Conservation (phyloP, 2,329 filamentous ascomycete species). For the Xylaria arbuscula region DNA sequence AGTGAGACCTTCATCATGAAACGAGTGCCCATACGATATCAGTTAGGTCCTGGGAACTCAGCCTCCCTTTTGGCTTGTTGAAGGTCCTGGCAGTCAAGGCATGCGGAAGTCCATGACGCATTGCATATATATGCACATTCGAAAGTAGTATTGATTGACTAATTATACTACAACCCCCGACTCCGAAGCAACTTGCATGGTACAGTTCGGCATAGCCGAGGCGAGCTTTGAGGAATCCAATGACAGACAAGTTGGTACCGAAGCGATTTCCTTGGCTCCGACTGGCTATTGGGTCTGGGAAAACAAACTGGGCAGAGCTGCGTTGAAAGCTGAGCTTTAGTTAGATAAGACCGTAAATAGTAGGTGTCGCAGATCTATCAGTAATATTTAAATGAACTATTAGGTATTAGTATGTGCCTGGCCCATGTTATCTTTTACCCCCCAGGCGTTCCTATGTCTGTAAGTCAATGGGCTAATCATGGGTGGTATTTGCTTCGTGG, state of each 20-base stretch:
- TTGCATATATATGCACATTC: background rate
- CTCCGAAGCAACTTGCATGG: background rate
- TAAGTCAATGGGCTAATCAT: too few relatives aligned
- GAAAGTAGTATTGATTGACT: constrained; percentile 5
- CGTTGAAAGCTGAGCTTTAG: background rate
- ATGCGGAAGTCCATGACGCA: background rate
- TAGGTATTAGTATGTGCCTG: too few relatives aligned
- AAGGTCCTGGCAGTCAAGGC: background rate
- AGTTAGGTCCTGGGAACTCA: background rate
- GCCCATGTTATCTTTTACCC: too few relatives aligned
- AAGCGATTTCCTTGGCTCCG: background rate
- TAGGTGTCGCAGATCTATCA: background rate
- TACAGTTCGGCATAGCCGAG: constrained; percentile 2
- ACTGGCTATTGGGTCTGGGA: too few relatives aligned
- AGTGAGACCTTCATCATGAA: constrained; percentile 22
- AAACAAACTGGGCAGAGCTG: background rate
- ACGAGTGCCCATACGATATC: background rate
- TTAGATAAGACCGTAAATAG: background rate
- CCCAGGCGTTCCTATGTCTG: too few relatives aligned
- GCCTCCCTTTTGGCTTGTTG: background rate
- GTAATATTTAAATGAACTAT: too few relatives aligned
- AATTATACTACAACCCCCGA: background rate
- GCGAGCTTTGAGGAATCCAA: background rate
- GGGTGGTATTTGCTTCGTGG: too few relatives aligned
- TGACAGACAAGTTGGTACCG: background rate